Base-by-base conservation (phyloP, 2,329 filamentous ascomycete species). In the Ilyonectria mors-panacis region DNA sequence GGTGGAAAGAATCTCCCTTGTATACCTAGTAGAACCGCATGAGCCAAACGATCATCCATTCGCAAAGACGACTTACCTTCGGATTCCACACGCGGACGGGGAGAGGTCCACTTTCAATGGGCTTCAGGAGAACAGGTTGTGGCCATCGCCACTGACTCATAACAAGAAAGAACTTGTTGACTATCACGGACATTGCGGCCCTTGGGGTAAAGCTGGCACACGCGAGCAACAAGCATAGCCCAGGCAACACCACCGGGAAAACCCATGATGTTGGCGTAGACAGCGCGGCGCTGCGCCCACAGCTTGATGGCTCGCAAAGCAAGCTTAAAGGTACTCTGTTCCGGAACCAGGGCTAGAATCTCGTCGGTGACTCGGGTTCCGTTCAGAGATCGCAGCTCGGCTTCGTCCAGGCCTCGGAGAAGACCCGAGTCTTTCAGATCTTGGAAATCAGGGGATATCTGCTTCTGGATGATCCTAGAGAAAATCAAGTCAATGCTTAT, bases 401-500 rank as follows among this genome's bases (percentile, higher is more conserved):
- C 89, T 72, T 98, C 94, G 77, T 96, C 93, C 53, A 98, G 83
- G 6, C 95, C 96, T 62, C 94, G 91, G 59, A 99, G 84, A 54
- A 98, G 87, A 71, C 91, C 91, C 72, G 94, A 95, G 79, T 98
- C 94, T 67, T 92, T 93, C 59, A 98, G 85, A 61, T 92, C 89
- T 66, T 92, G 87, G 57, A 90, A 86, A 42, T 90, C 87, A 5
- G 83, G 80, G 28, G 93, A 91, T 70, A 97, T 87, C 73, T 94
- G 88, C 73, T 89, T 89, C 71, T 94, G 84, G 21, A 88, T 87
- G 72, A 97, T 89, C 62, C 93, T 88, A 71, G 93, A 92, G 81
- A 95, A 94, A 78, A 98, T 97, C 73, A 99, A 83, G 86, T 99
- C 96, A 78, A 99, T 97, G 79, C 94, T 96, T 78, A 99, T 97